Evolutionary conservation across 495 filamentous ascomycete genomes (phyloP).

Genomic region (Penicillium canariense): DNA sequence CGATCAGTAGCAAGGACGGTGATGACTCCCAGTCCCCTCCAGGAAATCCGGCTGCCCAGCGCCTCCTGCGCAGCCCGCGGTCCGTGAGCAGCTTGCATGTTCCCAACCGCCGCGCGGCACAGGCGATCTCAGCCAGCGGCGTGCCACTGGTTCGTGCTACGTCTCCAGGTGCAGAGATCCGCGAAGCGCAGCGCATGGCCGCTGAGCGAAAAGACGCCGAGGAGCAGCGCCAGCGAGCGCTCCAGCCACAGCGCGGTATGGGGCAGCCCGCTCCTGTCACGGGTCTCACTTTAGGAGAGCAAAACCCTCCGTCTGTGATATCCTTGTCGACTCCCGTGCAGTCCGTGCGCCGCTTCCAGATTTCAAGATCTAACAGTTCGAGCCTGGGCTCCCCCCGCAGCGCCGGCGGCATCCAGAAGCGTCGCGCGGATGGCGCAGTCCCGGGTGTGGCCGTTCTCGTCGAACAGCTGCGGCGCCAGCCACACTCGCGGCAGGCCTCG

Average conservation of each 20-base stretch:
- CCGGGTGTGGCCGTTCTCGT: constrained; percentile 42
- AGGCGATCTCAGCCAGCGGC: constrained; percentile 14
- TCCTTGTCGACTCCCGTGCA: constrained; percentile 17
- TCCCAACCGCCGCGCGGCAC: constrained; percentile 15
- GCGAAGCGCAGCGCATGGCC: constrained; percentile 36
- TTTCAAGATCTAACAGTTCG: constrained; percentile 33
- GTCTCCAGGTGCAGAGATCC: constrained; percentile 46
- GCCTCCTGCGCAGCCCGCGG: constrained; percentile 35
- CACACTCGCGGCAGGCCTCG: constrained; percentile 42
- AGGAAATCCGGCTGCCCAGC: constrained; percentile 20
- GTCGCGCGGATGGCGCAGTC: constrained; percentile 23
- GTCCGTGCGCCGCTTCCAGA: constrained; percentile 44
- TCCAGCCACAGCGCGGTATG: constrained; percentile 22
- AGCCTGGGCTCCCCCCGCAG: constrained; percentile 23
- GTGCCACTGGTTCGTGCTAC: constrained; percentile 44
- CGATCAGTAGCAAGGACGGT: constrained; percentile 22
- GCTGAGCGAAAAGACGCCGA: constrained; percentile 31
- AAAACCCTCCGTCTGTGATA: constrained; percentile 2
- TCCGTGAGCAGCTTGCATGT: constrained; percentile 43
- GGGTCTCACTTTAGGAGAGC: neutral
- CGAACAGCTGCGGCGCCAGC: constrained; percentile 39
- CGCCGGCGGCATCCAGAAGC: constrained; percentile 44
- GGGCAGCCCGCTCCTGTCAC: neutral
- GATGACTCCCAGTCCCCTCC: constrained; percentile 19
- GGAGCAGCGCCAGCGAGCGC: constrained; percentile 29